phyloP scores from a whole-genome alignment of 805 yeast genomes.

The Pichia pseudocactophila region DNA sequence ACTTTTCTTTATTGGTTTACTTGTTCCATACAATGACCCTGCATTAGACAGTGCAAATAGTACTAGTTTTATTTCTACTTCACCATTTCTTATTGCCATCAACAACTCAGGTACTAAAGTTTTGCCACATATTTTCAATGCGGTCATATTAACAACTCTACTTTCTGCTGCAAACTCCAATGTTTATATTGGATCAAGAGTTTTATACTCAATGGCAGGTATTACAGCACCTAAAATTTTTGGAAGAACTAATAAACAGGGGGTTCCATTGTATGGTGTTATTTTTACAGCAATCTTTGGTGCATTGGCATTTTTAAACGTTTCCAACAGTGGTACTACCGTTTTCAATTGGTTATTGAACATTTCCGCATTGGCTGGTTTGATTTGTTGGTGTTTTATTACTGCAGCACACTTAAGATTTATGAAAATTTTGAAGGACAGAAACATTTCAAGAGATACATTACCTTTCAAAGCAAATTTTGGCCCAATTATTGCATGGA shows the following conservation, averaged over 20 bases:
- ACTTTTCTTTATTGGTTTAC: constrained; percentile 41
- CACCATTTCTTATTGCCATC: constrained; percentile 63
- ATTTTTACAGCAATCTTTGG: constrained; percentile 41
- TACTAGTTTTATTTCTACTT: constrained; percentile 43
- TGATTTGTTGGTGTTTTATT: constrained; percentile 65
- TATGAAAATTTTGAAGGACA: constrained; percentile 49
- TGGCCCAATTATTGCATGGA: constrained; percentile 62
- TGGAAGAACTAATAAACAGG: constrained; percentile 57
- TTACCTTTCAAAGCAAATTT: constrained; percentile 68
- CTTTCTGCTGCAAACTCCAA: constrained; percentile 66
- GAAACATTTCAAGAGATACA: constrained; percentile 57
- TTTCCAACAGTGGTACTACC: constrained; percentile 40
- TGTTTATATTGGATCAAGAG: constrained; percentile 56
- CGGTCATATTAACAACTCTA: constrained; percentile 56
- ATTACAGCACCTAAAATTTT: constrained; percentile 55
- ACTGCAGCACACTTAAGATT: constrained; percentile 56
- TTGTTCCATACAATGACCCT: constrained; percentile 46
- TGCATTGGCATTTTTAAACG: constrained; percentile 49
- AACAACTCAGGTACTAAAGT: constrained; percentile 47
- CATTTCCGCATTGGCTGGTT: constrained; percentile 59
- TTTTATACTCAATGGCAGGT: constrained; percentile 51
- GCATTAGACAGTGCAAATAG: constrained; percentile 35
- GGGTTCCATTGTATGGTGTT: constrained; percentile 65
- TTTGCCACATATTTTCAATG: constrained; percentile 58
- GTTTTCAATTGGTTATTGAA: constrained; percentile 66